Evolutionary conservation across 2,329 filamentous ascomycete genomes (phyloP), one percentile per base, ranked within the genome.

Genomic region (Lasiodiplodia citricola): DNA sequence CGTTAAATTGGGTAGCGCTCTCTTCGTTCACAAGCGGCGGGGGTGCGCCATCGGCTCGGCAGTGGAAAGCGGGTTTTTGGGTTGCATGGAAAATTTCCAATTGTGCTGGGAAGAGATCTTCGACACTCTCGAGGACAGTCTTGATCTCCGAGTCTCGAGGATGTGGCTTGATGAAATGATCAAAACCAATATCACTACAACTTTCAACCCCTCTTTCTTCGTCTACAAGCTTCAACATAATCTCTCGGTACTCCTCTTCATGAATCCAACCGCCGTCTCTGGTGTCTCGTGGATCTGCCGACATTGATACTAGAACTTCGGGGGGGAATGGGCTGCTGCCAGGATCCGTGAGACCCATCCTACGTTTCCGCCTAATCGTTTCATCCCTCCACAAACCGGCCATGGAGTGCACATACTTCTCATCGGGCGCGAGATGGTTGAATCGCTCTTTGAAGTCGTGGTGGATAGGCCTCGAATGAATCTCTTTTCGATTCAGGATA

Each of bases 381-480:
- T 98, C 96, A 73, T 97, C 93, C 76, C 90, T 90, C 96, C 96
- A 99, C 2, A 99, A 81, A 0, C 92, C 92, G 67, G 93, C 94
- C 92, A 99, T 95, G 71, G 96, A 99, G 75, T 93, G 90, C 5
- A 99, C 94, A 13, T 97, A 85, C 75, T 96, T 97, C 75, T 94
- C 84, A 71, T 92, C 89, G 0, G 85, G 79, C 0, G 88, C 83
- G 23, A 91, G 78, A 3, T 92, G 90, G 44, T 86, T 83, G 13
- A 88, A 79, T 14, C 88, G 86, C 78, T 98, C 96, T 25, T 90
- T 83, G 73, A 99, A 97, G 75, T 94, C 90, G 75, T 97, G 92
- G 76, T 99, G 96, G 8, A 97, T 84, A 3, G 83, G 85, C n/a
- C 96, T 87, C 72, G 92, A 87, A 70, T 88, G 87, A 38, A 98